Evolutionary conservation across 2,329 filamentous ascomycete species (phyloP).

Genomic region (Orbilia blumenaviensis): DNA sequence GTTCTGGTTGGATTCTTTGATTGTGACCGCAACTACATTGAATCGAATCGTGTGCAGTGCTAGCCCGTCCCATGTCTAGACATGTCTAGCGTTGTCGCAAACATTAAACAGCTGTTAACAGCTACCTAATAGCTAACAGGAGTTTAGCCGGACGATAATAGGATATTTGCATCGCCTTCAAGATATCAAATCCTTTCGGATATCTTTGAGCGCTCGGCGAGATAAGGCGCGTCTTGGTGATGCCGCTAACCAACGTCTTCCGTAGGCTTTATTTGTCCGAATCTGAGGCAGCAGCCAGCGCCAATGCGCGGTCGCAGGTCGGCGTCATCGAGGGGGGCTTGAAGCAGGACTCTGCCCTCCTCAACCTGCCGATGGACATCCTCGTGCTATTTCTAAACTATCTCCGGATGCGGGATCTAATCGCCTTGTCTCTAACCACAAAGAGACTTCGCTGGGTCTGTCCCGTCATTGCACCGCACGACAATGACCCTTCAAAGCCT

Average conservation of each 20-base stretch:
- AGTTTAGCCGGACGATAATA: background rate
- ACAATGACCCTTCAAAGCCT: background rate
- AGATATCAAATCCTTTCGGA: background rate
- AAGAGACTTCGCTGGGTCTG: slow-evolving; percentile 11
- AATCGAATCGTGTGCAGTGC: background rate
- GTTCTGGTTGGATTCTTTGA: too few species aligned
- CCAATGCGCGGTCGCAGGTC: background rate
- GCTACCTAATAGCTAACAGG: too few species aligned
- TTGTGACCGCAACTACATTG: background rate
- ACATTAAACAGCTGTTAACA: too few species aligned
- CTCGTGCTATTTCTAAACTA: slow-evolving; percentile 16
- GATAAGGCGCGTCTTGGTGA: background rate
- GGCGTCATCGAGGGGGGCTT: background rate
- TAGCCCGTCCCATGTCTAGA: background rate
- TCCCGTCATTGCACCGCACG: background rate
- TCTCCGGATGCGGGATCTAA: slow-evolving; percentile 10
- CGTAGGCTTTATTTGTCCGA: background rate
- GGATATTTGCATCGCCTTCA: background rate
- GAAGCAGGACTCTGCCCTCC: background rate
- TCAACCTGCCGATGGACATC: slow-evolving; percentile 13
- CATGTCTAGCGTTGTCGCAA: background rate
- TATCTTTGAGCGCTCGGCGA: background rate
- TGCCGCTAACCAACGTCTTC: background rate
- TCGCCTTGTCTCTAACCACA: slow-evolving; percentile 10
- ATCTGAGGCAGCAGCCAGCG: background rate